Evolutionary conservation across 176 grass and related monocot genomes (phyloP).

Genomic region (Musa beccarii): DNA sequence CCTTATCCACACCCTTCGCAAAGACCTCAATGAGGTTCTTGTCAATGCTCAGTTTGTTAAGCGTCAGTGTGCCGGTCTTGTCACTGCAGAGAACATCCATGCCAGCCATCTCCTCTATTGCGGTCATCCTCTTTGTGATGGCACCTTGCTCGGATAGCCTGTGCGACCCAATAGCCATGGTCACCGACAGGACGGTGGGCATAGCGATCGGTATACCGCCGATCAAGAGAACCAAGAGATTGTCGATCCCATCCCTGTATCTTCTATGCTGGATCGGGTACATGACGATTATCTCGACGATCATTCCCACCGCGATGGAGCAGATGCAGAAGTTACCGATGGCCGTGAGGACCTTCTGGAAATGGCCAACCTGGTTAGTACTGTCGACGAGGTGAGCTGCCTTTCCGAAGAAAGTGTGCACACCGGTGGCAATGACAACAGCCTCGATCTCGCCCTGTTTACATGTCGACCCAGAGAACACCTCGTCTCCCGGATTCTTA

Average conservation of each 20-base stretch:
- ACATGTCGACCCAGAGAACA: conserved; percentile 68
- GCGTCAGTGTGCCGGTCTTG: conserved; percentile 66
- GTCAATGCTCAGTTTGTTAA: conserved; percentile 62
- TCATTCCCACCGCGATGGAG: conserved; percentile 59
- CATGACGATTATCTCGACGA: conserved; percentile 53
- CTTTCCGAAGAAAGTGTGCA: conserved; percentile 74
- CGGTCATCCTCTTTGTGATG: conserved; percentile 79
- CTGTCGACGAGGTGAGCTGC: conserved; percentile 67
- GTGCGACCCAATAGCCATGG: conserved; percentile 75
- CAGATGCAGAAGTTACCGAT: conserved; percentile 75
- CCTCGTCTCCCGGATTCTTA: conserved; percentile 47
- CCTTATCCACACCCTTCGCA: conserved; percentile 34
- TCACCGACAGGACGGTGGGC: conserved; percentile 69
- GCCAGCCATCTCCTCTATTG: conserved; percentile 73
- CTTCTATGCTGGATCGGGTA: conserved; percentile 25
- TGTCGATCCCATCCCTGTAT: conserved; percentile 53
- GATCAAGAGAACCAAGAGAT: conserved; percentile 63
- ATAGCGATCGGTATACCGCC: conserved; percentile 70
- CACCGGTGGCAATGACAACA: conserved; percentile 68
- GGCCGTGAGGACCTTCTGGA: conserved; percentile 65
- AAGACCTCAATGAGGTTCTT: conserved; percentile 65
- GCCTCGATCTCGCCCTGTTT: conserved; percentile 78
- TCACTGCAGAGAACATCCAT: conserved; percentile 81
- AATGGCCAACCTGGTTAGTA: conserved; percentile 63
- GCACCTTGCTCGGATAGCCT: conserved; percentile 55